A percentile compares a stretch with the other conserved stretches of the same genome.
Evolutionary conservation across 169 alveolate genomes (phyloP).

Genomic region (Plasmodium adleri): DNA sequence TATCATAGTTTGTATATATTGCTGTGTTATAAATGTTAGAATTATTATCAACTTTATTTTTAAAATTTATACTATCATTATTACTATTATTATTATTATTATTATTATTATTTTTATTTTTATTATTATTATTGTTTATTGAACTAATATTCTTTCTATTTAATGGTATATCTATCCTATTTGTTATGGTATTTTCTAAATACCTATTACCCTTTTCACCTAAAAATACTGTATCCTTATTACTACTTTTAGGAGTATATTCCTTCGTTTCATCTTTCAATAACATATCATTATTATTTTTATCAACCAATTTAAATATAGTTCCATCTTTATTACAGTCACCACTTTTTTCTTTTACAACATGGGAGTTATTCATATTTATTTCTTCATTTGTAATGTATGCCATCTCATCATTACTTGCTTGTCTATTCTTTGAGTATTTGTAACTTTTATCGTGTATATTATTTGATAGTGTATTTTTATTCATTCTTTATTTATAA

Average conservation of each 20-base stretch:
- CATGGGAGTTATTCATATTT: neutral
- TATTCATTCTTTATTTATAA: constrained; percentile 34
- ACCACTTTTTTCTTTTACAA: neutral
- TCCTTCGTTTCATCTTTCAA: neutral
- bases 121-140: neutral
- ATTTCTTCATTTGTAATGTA: neutral
- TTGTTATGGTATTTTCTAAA: neutral
- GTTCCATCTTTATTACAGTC: neutral
- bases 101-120: neutral
- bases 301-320: constrained; percentile 5
- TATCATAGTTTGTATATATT: neutral
- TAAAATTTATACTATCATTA: constrained; percentile 5
- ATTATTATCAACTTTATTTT: neutral
- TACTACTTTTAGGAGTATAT: neutral
- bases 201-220: constrained; percentile 21
- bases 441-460: constrained; percentile 28
- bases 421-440: constrained; percentile 15
- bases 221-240: neutral
- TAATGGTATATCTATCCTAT: constrained; percentile 12
- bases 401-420: constrained; percentile 18
- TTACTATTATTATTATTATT: neutral
- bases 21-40: neutral
- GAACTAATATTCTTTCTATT: neutral
- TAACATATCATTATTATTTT: constrained; percentile 8
- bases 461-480: constrained; percentile 34